Conservation (phyloP, 2,329 filamentous ascomycete genomes). For the Fusarium dlaminii region DNA sequence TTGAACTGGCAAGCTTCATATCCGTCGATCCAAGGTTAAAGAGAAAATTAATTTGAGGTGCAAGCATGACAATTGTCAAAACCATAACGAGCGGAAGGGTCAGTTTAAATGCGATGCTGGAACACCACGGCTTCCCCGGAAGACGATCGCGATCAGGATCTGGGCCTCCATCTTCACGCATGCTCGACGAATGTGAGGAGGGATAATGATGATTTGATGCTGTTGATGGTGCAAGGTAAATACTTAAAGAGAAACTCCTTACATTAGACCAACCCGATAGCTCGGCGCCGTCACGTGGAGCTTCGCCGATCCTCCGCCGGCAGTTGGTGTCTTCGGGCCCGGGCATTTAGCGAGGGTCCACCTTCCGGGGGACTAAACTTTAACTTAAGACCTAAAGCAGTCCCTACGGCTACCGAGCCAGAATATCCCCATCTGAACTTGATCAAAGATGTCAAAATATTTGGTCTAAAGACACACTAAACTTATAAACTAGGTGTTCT, state of each 20-base stretch:
- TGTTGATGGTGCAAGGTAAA: neutral
- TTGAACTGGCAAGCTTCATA: constrained; percentile 30
- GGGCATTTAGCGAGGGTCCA: neutral
- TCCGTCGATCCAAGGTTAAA: constrained; percentile 7
- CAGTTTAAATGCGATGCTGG: constrained; percentile 24
- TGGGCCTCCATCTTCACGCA: constrained; percentile 16
- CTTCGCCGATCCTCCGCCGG: constrained; percentile 13
- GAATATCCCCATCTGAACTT: neutral
- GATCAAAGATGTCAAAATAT: neutral
- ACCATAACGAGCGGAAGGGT: constrained; percentile 23
- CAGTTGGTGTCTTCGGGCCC: neutral
- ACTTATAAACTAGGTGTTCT: neutral
- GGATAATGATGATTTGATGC: neutral
- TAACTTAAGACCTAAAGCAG: neutral
- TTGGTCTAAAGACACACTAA: neutral
- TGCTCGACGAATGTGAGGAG: neutral
- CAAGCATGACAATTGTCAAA: constrained; percentile 30
- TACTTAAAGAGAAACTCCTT: neutral
- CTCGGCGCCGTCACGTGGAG: constrained; percentile 28
- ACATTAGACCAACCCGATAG: constrained; percentile 14
- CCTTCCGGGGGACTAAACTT: neutral
- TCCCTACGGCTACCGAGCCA: neutral
- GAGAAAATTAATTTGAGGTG: constrained; percentile 15
- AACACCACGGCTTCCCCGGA: constrained; percentile 12
- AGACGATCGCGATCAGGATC: neutral